These are phyloP conservation scores for Neurospora tetrasperma DNA, from an alignment of 495 filamentous ascomycete species.

Conservation along the genomic window DNA sequence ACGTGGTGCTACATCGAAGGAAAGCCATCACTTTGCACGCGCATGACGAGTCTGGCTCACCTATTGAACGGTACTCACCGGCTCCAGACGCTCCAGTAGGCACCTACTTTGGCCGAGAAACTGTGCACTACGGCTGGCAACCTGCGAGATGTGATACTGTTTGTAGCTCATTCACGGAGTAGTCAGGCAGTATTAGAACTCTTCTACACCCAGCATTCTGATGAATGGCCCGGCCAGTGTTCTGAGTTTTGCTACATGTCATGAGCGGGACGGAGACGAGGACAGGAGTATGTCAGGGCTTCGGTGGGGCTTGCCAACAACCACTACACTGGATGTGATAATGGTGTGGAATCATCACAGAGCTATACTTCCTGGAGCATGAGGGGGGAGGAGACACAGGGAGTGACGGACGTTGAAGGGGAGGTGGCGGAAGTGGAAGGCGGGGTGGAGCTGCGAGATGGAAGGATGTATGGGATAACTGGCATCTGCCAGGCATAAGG, in stretches of 20 bases:
- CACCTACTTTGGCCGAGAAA: neutral
- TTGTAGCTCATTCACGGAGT: neutral
- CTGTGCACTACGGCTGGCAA: neutral
- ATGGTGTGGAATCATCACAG: too few relatives aligned
- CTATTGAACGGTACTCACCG: neutral
- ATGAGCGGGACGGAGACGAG: neutral
- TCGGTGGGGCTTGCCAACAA: neutral
- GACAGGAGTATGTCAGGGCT: fast-evolving
- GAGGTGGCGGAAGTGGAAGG: too few relatives aligned
- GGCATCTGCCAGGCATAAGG: neutral
- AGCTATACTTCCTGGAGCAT: too few relatives aligned
- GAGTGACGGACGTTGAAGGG: too few relatives aligned
- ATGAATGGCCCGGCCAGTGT: neutral
- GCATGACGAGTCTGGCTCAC: neutral
- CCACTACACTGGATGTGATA: neutral
- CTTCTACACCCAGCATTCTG: neutral
- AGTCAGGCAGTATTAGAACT: neutral
- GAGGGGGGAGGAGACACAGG: too few relatives aligned
- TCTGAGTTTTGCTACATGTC: neutral
- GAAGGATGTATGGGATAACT: neutral
- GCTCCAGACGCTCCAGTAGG: neutral
- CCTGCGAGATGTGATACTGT: neutral
- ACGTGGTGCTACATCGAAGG: neutral
- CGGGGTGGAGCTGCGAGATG: too few relatives aligned
- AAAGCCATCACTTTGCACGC: neutral